These are phyloP conservation scores for Sporothrix brunneoviolacea DNA, from an alignment of 2,329 filamentous ascomycete species.

Conservation along the genomic window DNA sequence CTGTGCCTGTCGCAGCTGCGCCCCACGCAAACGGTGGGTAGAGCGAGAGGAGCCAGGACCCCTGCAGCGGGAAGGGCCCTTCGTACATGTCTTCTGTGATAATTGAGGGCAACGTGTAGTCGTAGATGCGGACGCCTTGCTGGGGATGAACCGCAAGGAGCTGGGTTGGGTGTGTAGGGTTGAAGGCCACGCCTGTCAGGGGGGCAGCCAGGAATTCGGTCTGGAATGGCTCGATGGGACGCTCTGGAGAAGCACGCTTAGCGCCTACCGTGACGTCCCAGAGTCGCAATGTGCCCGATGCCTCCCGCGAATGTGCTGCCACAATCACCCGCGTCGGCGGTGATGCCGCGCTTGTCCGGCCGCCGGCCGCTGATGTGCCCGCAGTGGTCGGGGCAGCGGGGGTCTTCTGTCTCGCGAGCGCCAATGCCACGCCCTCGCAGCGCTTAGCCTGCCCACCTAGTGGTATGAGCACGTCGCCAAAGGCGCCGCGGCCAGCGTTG, in stretches of 20 bases:
- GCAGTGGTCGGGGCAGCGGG: slow-evolving; percentile 27
- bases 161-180: slow-evolving; percentile 51
- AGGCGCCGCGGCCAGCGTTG: slow-evolving; percentile 53
- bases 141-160: slow-evolving; percentile 50
- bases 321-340: slow-evolving; percentile 42
- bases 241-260: slow-evolving; percentile 19
- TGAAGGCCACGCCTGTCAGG: slow-evolving; percentile 52
- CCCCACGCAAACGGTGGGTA: slow-evolving; percentile 50
- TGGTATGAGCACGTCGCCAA: slow-evolving; percentile 52
- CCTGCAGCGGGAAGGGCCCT: slow-evolving; percentile 48
- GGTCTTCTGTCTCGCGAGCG: slow-evolving; percentile 26
- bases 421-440: slow-evolving; percentile 51
- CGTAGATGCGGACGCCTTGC: slow-evolving; percentile 55
- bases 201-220: slow-evolving; percentile 51
- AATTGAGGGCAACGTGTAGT: slow-evolving; percentile 49
- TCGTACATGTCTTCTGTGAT: slow-evolving; percentile 44
- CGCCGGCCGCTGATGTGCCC: slow-evolving; percentile 19
- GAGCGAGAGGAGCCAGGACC: slow-evolving; percentile 58
- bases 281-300: slow-evolving; percentile 50
- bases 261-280: slow-evolving; percentile 50
- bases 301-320: slow-evolving; percentile 53
- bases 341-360: slow-evolving; percentile 16
- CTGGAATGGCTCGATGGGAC: slow-evolving; percentile 47
- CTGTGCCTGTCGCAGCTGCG: slow-evolving; percentile 36
- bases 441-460: slow-evolving; percentile 47